phyloP scores from a whole-genome alignment of 2,329 filamentous ascomycete genomes.

The Rutstroemia sp. region DNA sequence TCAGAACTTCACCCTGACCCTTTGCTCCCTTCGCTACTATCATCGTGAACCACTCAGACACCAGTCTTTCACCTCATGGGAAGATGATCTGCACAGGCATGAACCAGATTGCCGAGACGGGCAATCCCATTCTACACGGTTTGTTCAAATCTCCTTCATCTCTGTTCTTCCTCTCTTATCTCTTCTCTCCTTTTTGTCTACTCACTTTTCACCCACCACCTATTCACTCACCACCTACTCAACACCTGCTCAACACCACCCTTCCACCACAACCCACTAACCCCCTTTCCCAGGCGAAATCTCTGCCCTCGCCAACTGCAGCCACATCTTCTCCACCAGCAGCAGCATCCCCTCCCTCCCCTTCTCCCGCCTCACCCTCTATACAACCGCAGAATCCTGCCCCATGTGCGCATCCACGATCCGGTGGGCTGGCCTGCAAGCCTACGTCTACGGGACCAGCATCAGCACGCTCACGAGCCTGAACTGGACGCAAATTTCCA shows the following conservation, averaged over 20 bases:
- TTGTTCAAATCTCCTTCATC: too few relatives aligned
- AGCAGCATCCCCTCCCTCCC: too few relatives aligned
- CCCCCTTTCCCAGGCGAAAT: not conserved
- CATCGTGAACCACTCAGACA: not conserved
- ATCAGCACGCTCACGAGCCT: not conserved
- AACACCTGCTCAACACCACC: too few relatives aligned
- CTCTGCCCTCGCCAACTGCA: not conserved
- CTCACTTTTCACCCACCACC: too few relatives aligned
- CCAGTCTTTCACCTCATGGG: not conserved
- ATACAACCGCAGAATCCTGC: constrained; percentile 50
- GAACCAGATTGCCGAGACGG: not conserved
- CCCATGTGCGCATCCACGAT: constrained; percentile 51
- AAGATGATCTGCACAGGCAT: not conserved
- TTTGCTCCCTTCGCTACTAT: not conserved
- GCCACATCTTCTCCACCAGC: not conserved
- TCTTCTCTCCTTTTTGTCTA: too few relatives aligned
- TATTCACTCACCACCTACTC: too few relatives aligned
- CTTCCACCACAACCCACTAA: not conserved
- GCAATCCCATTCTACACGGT: not conserved
- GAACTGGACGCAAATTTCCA: not conserved
- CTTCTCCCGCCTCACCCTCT: constrained; percentile 21
- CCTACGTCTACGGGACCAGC: constrained; percentile 10
- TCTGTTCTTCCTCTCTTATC: too few relatives aligned
- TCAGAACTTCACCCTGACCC: not conserved
- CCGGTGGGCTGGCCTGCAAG: constrained; percentile 45